These are phyloP conservation scores for Teunomyces cretensis DNA, from an alignment of 805 yeast genomes.

Conservation along the genomic window DNA sequence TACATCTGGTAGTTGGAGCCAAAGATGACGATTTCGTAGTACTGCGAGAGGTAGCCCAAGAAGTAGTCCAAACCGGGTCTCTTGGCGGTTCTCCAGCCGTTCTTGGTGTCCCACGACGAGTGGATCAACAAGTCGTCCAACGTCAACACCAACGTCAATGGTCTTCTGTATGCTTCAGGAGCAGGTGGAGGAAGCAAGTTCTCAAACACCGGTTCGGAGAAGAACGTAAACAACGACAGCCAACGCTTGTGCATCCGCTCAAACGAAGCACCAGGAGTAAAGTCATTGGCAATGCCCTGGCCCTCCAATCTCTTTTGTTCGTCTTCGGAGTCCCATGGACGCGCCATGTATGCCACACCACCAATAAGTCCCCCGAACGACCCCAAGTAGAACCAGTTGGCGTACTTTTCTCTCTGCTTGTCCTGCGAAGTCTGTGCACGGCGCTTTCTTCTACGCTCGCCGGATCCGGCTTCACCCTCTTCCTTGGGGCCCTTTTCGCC, in stretches of 20 bases:
- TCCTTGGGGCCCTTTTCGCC: constrained; percentile 13
- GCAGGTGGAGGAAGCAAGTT: constrained; percentile 93
- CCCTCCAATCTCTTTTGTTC: constrained; percentile 54
- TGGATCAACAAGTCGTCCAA: constrained; percentile 90
- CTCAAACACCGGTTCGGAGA: constrained; percentile 91
- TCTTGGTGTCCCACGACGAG: constrained; percentile 85
- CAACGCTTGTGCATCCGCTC: constrained; percentile 70
- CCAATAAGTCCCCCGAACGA: constrained; percentile 53
- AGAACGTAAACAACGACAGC: constrained; percentile 72
- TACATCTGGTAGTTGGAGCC: constrained; percentile 82
- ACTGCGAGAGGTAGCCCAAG: constrained; percentile 89
- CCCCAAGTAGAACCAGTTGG: constrained; percentile 68
- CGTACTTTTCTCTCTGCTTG: constrained; percentile 77
- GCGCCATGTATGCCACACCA: constrained; percentile 64
- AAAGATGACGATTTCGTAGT: constrained; percentile 92
- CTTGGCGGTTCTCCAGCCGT: constrained; percentile 98
- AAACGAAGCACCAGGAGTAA: constrained; percentile 62
- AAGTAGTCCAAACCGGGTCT: constrained; percentile 98
- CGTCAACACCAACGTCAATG: constrained; percentile 83
- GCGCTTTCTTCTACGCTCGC: constrained; percentile 23
- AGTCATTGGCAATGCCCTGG: constrained; percentile 63
- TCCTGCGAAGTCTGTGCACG: constrained; percentile 65
- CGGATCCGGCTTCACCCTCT: constrained; percentile 11
- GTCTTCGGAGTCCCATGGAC: constrained; percentile 84
- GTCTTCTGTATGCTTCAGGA: constrained; percentile 86